Evolutionary conservation across 1,284 basidiomycete genomes (phyloP), one percentile per base, ranked within the genome.

Genomic region (Trametes sp.): DNA sequence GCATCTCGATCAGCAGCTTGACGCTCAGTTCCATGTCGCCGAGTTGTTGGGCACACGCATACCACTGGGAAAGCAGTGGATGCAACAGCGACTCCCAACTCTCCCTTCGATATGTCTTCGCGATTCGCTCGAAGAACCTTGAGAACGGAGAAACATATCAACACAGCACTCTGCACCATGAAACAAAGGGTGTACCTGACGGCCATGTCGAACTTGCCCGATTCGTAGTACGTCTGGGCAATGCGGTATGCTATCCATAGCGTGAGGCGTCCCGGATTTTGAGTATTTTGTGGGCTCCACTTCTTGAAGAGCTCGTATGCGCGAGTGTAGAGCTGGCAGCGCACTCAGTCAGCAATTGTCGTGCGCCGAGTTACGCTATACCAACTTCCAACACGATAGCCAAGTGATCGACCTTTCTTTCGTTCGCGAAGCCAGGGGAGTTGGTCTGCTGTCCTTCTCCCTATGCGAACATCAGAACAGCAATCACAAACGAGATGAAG

Each of bases 231-330:
- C 1, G 92, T 92, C 64, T 91, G 85, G 0, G 95, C 95, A 50
- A 97, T 96, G 41, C 89, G 86, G 75, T 87, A 91, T 1, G 94
- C 95, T 48, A 98, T 90, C 82, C 88, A 94, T 14, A 95, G 79
- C 0, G 93, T 95, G 64, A 94, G 78, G 5, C 94, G 86, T 2
- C 87, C 87, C 64, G 91, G 87, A 35, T 80, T 81, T 35, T 81
- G 79, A 13, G 59, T 59, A 56, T 67, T 82, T 59, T 74, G 74
- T 48, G 83, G 76, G 41, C 79, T 81, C 70, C 90, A 84, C 67
- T 87, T 89, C 77, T 95, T 96, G 81, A 97, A 94, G 11, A 94
- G 75, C 68, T 96, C 92, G 73, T 97, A 96, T 1, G 96, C 84
- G 72, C 95, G 94, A 1, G 93, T 96, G 71, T 94, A 95, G 1